Percentiles rank a stretch among this genome's conserved stretches.
These are phyloP conservation scores for Phialophora chinensis DNA, from an alignment of 2,329 filamentous ascomycete genomes.

Conservation along the genomic window DNA sequence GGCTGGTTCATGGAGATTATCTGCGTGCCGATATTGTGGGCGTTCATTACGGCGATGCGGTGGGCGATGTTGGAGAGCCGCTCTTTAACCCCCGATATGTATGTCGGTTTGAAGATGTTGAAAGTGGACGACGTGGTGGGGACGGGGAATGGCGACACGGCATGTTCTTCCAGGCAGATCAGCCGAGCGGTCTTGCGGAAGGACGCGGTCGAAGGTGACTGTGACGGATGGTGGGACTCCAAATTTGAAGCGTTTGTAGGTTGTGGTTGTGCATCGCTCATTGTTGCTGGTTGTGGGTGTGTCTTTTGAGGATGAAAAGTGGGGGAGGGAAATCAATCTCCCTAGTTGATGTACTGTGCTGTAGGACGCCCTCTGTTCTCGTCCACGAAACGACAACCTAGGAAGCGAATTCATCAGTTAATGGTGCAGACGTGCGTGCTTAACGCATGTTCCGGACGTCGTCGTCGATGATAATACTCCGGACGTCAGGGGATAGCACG, in stretches of 20 bases:
- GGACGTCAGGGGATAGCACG: background rate
- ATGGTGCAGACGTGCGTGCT: background rate
- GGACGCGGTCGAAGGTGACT: background rate
- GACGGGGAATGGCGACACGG: conserved; percentile 24
- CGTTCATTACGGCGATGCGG: conserved; percentile 29
- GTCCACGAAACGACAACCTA: background rate
- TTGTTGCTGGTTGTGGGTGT: background rate
- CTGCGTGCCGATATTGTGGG: conserved; percentile 30
- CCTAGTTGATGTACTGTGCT: background rate
- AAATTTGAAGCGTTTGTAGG: background rate
- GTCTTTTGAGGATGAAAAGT: background rate
- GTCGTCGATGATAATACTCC: background rate
- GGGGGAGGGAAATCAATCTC: background rate
- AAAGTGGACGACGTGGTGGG: conserved; percentile 20
- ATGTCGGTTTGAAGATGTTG: conserved; percentile 23
- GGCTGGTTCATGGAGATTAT: conserved; percentile 32
- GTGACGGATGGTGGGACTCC: conserved; percentile 9
- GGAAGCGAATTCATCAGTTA: background rate
- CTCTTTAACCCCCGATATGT: conserved; percentile 24
- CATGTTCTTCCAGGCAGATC: conserved; percentile 34
- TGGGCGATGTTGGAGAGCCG: conserved; percentile 25
- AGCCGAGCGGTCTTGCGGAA: conserved; percentile 16
- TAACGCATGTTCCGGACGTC: background rate
- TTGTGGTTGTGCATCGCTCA: background rate
- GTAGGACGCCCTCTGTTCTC: background rate